Evolutionary conservation across 192 early-diverging fungal genomes (phyloP), one percentile per base, ranked within the genome.

Genomic region (Lunasporangiospora selenospora): DNA sequence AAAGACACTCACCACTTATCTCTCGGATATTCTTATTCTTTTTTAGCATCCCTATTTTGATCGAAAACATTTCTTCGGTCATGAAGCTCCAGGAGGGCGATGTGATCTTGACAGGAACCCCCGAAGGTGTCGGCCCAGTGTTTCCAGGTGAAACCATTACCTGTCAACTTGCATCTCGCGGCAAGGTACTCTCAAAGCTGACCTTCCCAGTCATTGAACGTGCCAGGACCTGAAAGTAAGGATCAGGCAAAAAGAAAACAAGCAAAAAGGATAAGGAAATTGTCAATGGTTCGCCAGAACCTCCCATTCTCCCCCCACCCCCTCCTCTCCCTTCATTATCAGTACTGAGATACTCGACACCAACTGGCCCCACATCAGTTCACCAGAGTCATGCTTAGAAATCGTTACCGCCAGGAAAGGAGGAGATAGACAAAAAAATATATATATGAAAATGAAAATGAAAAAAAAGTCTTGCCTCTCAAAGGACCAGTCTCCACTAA

Each of bases 101-200:
- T 75, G 73, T 95, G 19, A 76, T 97, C n/a, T 76, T 97, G n/a
- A 97, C 95, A 8, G 92, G 84, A 27, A 96, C 94, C 21, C 95
- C 95, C 18, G 71, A 79, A 43, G 95, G 96, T 8, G 95, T 96
- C 11, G 94, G 93, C 4, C 88, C 87, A 2, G 88, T 97, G 39
- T 29, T 57, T 12, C 69, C 88, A 13, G 95, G 94, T n/a, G 85
- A 96, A 53, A 82, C 77, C 32, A 78, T 98, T 11, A 88, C 82
- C 24, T 93, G 87, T 29, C 90, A 91, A 0, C 70, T 97, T 40
- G 30, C 64, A 27, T 60, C 27, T 16, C 47, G 45, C 15, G 66
- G 82, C 40, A 80, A 64, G 39, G 59, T 30, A 23, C 61, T 81
- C 6, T 70, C 81, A 26, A 51, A 57, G 2, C 64, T 87, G 37